Conservation (phyloP, 257 asterid species). For the Capsicum baccatum region DNA sequence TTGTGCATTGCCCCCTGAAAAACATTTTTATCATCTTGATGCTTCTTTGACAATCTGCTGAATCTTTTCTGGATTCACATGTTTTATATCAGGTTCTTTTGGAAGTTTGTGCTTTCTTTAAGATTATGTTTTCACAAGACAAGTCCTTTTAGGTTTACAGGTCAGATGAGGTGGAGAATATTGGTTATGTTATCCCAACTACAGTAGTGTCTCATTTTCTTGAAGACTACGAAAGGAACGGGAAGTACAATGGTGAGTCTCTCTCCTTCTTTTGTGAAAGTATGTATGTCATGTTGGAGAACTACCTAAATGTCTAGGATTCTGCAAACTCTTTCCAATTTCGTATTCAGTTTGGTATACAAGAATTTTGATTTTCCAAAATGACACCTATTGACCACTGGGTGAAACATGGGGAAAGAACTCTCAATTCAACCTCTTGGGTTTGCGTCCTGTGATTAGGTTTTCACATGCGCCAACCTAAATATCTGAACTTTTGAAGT, state of each 20-base stretch:
- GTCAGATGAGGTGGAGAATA: constrained; percentile 93
- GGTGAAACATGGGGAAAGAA: constrained; percentile 2
- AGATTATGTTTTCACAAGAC: constrained; percentile 47
- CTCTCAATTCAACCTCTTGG: constrained; percentile 2
- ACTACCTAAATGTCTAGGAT: constrained; percentile 17
- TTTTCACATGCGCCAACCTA: constrained; percentile 6
- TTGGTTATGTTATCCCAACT: constrained; percentile 94
- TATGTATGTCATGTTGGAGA: constrained; percentile 12
- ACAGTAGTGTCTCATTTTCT: constrained; percentile 96
- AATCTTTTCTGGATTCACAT: background rate
- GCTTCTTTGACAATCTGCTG: background rate
- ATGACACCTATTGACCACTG: constrained; percentile 10
- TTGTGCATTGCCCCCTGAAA: background rate
- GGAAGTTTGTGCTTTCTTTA: constrained; percentile 27
- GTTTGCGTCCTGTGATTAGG: background rate
- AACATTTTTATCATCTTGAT: background rate
- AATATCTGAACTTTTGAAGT: constrained; percentile 21
- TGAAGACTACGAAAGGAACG: constrained; percentile 89
- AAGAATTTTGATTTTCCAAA: background rate
- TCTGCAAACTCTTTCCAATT: background rate
- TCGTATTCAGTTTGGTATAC: constrained; percentile 9
- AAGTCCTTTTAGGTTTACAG: constrained; percentile 86
- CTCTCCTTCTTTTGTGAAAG: constrained; percentile 30
- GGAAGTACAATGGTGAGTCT: constrained; percentile 84
- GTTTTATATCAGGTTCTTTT: constrained; percentile 22